Conservation (phyloP, 768 basidiomycete genomes). For the Trametes cinnabarina region DNA sequence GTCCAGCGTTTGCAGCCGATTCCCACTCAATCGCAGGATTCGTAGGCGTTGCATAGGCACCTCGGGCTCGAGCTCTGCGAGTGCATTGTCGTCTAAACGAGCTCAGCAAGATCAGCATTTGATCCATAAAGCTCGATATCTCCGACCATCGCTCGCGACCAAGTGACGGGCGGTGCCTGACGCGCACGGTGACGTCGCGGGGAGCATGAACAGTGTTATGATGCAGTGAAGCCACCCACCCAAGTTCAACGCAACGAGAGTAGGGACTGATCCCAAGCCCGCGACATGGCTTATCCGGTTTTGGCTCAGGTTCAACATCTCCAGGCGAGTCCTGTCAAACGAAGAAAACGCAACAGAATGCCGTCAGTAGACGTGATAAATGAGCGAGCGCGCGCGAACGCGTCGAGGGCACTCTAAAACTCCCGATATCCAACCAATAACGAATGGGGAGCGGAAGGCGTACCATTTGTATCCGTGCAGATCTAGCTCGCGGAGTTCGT, state of each 20-base stretch:
- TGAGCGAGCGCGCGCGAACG: slow-evolving; percentile 7
- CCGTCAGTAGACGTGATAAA: slow-evolving; percentile 19
- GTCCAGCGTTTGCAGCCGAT: slow-evolving; percentile 68
- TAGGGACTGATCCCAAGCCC: slow-evolving; percentile 61
- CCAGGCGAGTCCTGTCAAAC: slow-evolving; percentile 49
- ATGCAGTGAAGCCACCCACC: slow-evolving; percentile 54
- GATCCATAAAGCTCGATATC: neutral
- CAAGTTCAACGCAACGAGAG: slow-evolving; percentile 72
- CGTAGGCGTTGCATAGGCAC: slow-evolving; percentile 66
- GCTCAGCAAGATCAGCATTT: slow-evolving; percentile 10
- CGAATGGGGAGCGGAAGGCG: slow-evolving; percentile 27
- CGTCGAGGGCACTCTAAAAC: neutral
- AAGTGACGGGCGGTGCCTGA: slow-evolving; percentile 5
- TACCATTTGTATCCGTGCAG: slow-evolving; percentile 67
- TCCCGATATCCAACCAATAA: neutral
- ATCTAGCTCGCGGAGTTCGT: slow-evolving; percentile 63
- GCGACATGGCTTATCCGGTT: slow-evolving; percentile 62
- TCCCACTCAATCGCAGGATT: slow-evolving; percentile 83
- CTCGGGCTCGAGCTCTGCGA: slow-evolving; percentile 54
- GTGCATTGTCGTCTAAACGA: slow-evolving; percentile 64
- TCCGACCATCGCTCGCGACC: slow-evolving; percentile 8
- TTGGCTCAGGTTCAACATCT: slow-evolving; percentile 78
- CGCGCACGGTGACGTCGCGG: slow-evolving; percentile 12
- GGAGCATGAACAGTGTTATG: neutral
- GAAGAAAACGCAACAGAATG: slow-evolving; percentile 7